Evolutionary conservation across 139 green algal genomes (phyloP), one percentile per base, ranked within the genome.

Genomic region (Marvania coccoides): DNA sequence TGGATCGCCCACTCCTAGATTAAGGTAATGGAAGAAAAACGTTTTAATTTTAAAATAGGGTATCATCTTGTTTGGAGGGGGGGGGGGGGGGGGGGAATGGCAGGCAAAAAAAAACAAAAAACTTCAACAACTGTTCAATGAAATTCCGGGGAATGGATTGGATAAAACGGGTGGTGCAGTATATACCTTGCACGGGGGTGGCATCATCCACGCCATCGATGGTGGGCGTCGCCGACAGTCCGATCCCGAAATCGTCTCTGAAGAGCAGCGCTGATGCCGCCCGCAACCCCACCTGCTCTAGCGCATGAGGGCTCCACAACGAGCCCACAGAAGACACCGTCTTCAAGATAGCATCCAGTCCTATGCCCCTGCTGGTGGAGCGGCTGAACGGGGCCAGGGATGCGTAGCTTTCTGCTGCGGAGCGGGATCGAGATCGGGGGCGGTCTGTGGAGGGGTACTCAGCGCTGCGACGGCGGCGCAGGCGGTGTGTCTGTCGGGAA

Each of bases 401-500:
- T 23, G 54, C 6, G 38, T 8, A 29, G 56, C 33, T 37, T 36
- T 69, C 19, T 40, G 56, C 28, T 40, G 56, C 28, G 54, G 33
- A 15, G 54, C 10, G 19, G 42, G 19, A 28, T 51, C 42, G 19
- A 51, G 29, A 9, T 9, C 51, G 51, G 12, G 29, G 51, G 51
- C 51, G 51, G 29, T 9, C 51, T 9, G 51, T 12, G 10, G 51
- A 23, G 10, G 47, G 47, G 34, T 47, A 67, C 37, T 75, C 66
- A 5, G 48, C 58, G 58, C 72, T 79, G 39, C 64, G 69, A 12
- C 72, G 65, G 31, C 65, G 72, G 0, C 64, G 64, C 4, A 42
- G 31, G 48, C 47, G 64, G 15, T 9, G 58, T n/a, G n/a, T n/a
- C n/a, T n/a, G n/a, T n/a, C n/a, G n/a, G n/a, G n/a, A n/a, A n/a